These are phyloP conservation scores for Yueomyces sinensis DNA, from an alignment of 805 yeast species.

Conservation along the genomic window DNA sequence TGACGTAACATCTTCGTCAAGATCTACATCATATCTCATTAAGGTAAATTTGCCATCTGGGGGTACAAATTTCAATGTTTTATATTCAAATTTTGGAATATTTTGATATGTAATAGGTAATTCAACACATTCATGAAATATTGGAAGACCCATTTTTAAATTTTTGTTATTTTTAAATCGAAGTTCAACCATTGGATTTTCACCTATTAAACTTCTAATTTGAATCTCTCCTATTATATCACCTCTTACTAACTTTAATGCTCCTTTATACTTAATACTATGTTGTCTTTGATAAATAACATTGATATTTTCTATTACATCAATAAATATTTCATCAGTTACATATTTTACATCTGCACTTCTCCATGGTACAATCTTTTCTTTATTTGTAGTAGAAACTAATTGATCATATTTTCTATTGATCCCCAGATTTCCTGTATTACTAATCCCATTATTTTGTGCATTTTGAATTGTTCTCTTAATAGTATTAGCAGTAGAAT, in stretches of 20 bases:
- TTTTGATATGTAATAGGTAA: slow-evolving; percentile 15
- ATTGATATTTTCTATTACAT: slow-evolving; percentile 53
- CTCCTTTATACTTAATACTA: not conserved
- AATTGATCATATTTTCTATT: not conserved
- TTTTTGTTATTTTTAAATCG: not conserved
- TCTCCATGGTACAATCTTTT: slow-evolving; percentile 61
- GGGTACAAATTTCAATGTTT: slow-evolving; percentile 72
- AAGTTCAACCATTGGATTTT: not conserved
- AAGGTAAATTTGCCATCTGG: slow-evolving; percentile 70
- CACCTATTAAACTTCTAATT: not conserved
- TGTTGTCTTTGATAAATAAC: slow-evolving; percentile 29
- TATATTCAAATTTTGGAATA: slow-evolving; percentile 1
- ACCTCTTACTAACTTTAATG: slow-evolving; percentile 10
- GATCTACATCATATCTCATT: slow-evolving; percentile 49
- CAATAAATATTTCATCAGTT: slow-evolving; percentile 78
- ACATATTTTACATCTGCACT: slow-evolving; percentile 53
- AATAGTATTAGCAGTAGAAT: slow-evolving; percentile 23
- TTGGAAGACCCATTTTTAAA: slow-evolving; percentile 36
- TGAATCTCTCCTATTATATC: slow-evolving; percentile 26
- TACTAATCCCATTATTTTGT: slow-evolving; percentile 1
- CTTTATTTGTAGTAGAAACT: slow-evolving; percentile 3
- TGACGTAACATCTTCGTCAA: slow-evolving; percentile 17
- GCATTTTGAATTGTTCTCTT: slow-evolving; percentile 8
- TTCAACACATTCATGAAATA: slow-evolving; percentile 61
- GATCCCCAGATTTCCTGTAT: not conserved